phyloP scores from a whole-genome alignment of 371 early-diverging fungal species.

The Basidiobolus heterosporus region DNA sequence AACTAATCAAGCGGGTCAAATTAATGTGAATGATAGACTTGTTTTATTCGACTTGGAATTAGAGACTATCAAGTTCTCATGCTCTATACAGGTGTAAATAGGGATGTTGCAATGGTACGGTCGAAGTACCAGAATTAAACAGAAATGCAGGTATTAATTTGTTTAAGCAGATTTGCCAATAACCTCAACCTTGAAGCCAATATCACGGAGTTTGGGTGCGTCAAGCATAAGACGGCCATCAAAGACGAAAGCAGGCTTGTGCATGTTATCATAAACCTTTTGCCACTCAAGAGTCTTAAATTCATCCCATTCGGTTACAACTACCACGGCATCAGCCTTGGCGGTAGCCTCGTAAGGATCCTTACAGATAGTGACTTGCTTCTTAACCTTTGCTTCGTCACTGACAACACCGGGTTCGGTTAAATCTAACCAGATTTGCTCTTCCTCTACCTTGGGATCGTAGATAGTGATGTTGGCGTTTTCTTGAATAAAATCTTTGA shows the following conservation, averaged over 20 bases:
- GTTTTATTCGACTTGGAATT: too few relatives aligned
- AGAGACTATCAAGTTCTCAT: too few relatives aligned
- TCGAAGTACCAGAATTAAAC: too few relatives aligned
- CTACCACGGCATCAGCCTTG: conserved; percentile 67
- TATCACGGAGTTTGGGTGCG: conserved; percentile 41
- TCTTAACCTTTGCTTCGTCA: conserved; percentile 34
- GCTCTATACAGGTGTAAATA: too few relatives aligned
- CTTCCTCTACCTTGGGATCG: conserved; percentile 76
- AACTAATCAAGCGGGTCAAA: too few relatives aligned
- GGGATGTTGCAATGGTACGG: too few relatives aligned
- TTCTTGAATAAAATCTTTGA: conserved; percentile 65
- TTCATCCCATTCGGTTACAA: conserved; percentile 88
- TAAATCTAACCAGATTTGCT: conserved; percentile 69
- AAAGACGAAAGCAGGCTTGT: conserved; percentile 82
- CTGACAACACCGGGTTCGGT: conserved; percentile 51
- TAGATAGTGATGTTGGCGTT: conserved; percentile 66
- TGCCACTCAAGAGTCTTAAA: conserved; percentile 66
- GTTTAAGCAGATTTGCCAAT: conserved; percentile 29
- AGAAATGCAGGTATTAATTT: too few relatives aligned
- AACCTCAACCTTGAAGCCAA: conserved; percentile 72
- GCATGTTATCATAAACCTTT: conserved; percentile 52
- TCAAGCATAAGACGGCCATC: conserved; percentile 84
- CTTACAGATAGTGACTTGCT: conserved; percentile 37
- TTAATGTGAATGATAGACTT: too few relatives aligned
- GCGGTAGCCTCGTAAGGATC: conserved; percentile 49